These are phyloP conservation scores for Diaporthe destruens DNA, from an alignment of 2,329 filamentous ascomycete genomes.

Conservation along the genomic window DNA sequence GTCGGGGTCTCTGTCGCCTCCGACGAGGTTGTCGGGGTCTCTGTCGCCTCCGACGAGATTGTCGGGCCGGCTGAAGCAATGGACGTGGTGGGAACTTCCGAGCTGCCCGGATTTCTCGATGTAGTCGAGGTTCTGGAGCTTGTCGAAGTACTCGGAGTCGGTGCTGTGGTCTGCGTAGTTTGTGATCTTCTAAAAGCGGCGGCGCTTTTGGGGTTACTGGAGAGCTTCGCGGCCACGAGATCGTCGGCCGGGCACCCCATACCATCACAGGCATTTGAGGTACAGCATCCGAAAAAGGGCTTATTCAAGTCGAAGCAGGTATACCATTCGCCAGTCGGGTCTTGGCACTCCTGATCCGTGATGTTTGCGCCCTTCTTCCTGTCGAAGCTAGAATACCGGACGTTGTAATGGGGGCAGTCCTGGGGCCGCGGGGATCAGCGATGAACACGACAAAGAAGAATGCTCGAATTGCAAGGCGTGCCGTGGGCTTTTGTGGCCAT, in stretches of 20 bases:
- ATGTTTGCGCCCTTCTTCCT: conserved; percentile 46
- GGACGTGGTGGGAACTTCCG: conserved; percentile 2
- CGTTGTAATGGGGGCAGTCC: conserved; percentile 49
- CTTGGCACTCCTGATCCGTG: conserved; percentile 50
- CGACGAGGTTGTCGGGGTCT: neutral
- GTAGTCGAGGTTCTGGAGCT: neutral
- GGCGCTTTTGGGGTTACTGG: conserved; percentile 35
- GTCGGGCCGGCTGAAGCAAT: neutral
- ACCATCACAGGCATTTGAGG: conserved; percentile 49
- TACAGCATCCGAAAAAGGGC: conserved; percentile 57
- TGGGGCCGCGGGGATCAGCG: neutral
- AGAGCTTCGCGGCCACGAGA: conserved; percentile 48
- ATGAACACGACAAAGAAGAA: neutral
- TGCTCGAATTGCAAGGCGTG: neutral
- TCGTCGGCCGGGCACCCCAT: conserved; percentile 45
- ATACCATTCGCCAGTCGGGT: conserved; percentile 49
- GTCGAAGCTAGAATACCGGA: conserved; percentile 49
- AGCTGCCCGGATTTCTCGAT: neutral
- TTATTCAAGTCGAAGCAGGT: conserved; percentile 48
- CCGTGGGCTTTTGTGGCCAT: neutral
- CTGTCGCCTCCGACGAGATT: too few species aligned
- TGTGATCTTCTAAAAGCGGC: conserved; percentile 40
- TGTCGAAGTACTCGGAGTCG: conserved; percentile 3
- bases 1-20: neutral
- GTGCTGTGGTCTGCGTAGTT: neutral